Conservation (phyloP, 1,284 basidiomycete species). For the Tetrapyrgos nigripes region DNA sequence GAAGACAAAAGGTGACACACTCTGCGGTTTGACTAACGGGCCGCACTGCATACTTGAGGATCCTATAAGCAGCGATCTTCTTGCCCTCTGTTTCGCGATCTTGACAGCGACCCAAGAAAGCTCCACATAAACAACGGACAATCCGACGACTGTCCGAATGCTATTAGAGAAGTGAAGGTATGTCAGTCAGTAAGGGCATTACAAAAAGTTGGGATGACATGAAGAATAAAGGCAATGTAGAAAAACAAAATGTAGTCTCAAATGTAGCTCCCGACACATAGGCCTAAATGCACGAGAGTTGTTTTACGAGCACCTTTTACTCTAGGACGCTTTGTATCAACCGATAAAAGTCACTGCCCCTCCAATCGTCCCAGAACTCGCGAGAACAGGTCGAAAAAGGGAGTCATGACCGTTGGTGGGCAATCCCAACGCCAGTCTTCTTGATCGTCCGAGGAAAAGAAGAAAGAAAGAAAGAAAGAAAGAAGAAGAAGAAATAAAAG, state of each 20-base stretch:
- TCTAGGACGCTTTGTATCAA: conserved; percentile 93
- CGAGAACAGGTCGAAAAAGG: conserved; percentile 9
- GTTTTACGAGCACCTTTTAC: conserved; percentile 69
- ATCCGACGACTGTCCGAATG: conserved; percentile 64
- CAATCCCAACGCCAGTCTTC: conserved; percentile 84
- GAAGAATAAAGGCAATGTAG: conserved; percentile 10
- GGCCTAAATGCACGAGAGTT: conserved; percentile 79
- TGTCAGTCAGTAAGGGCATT: conserved; percentile 26
- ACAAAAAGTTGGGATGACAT: conserved; percentile 18
- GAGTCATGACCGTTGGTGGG: conserved; percentile 67
- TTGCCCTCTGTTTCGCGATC: conserved; percentile 48
- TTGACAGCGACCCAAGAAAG: conserved; percentile 75
- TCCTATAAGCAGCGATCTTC: conserved; percentile 58
- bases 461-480: conserved; percentile 17
- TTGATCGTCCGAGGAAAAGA: conserved; percentile 68
- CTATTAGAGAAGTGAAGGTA: conserved; percentile 40
- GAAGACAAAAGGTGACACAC: conserved; percentile 47
- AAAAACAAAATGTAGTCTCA: conserved; percentile 63
- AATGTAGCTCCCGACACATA: conserved; percentile 85
- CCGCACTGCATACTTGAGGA: conserved; percentile 84
- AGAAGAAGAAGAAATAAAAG: conserved; percentile 19
- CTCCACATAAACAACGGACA: conserved; percentile 80
- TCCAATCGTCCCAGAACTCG: conserved; percentile 32
- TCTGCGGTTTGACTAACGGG: conserved; percentile 68
- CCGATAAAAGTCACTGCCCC: conserved; percentile 55